Percentiles rank a stretch among this genome's conserved stretches.
Evolutionary conservation across 345 rosid species (phyloP).

Genomic region (Alliaria petiolata): DNA sequence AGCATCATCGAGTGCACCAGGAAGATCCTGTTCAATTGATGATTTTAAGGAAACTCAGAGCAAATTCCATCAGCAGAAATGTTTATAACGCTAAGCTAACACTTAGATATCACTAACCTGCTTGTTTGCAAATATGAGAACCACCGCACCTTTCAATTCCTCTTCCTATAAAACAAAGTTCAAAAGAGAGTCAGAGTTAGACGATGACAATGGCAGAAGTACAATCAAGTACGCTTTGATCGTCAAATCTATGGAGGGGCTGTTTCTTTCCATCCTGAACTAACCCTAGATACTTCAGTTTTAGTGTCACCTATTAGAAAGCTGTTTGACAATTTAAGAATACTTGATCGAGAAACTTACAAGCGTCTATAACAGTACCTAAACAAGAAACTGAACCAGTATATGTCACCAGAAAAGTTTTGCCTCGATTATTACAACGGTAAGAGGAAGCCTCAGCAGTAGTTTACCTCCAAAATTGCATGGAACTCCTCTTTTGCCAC

Average conservation of each 20-base stretch:
- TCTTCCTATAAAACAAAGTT: slow-evolving; percentile 38
- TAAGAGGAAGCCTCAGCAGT: not conserved
- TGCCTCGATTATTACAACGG: too few species aligned
- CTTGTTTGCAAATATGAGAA: slow-evolving; percentile 56
- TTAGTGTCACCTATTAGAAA: not conserved
- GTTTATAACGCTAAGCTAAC: not conserved
- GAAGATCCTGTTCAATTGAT: slow-evolving; percentile 42
- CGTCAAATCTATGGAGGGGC: not conserved
- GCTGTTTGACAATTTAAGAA: not conserved
- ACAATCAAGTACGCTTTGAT: not conserved
- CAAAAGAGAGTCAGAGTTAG: not conserved
- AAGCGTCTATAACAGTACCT: not conserved
- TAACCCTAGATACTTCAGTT: not conserved
- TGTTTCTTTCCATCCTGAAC: not conserved
- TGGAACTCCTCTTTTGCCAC: slow-evolving; percentile 62
- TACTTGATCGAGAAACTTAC: not conserved
- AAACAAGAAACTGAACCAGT: not conserved
- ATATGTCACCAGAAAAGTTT: too few species aligned
- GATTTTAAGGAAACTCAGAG: slow-evolving; percentile 8
- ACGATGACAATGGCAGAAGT: not conserved
- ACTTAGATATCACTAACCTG: slow-evolving; percentile 38
- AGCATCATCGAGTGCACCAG: slow-evolving; percentile 62
- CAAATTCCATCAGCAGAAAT: not conserved
- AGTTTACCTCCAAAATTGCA: slow-evolving; percentile 54
- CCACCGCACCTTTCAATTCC: slow-evolving; percentile 50